These are phyloP conservation scores for Sugiyamaella sp. DNA, from an alignment of 1,139 yeast species.

Conservation along the genomic window DNA sequence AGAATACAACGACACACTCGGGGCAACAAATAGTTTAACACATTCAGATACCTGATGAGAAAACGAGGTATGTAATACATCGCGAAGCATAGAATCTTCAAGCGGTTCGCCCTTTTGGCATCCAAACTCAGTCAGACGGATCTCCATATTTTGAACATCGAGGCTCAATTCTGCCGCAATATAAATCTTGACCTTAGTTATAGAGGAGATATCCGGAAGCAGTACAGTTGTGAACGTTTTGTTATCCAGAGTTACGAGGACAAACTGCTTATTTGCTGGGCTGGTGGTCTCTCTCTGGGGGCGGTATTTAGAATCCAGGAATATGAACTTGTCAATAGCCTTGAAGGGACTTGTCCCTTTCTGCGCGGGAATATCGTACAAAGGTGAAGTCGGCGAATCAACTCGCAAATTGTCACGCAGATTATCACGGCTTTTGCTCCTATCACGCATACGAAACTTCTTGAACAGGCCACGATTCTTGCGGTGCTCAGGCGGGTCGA, in stretches of 20 bases:
- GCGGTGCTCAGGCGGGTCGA: constrained; percentile 14
- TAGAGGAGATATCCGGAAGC: constrained; percentile 37
- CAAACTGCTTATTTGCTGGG: constrained; percentile 38
- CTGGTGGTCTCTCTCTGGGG: constrained; percentile 12
- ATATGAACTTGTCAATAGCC: constrained; percentile 10
- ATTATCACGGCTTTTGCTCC: constrained; percentile 29
- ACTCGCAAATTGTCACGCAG: constrained; percentile 23
- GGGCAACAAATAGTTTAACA: constrained; percentile 35
- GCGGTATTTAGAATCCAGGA: constrained; percentile 18
- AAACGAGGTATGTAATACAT: constrained; percentile 28
- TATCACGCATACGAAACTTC: constrained; percentile 26
- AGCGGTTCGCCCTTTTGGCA: constrained; percentile 65
- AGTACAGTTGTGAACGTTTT: constrained; percentile 54
- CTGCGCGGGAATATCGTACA: constrained; percentile 5
- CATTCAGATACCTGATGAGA: constrained; percentile 27
- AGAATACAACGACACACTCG: constrained; percentile 16
- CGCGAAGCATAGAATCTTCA: constrained; percentile 53
- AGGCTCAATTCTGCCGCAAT: constrained; percentile 50
- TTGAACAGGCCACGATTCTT: constrained; percentile 26
- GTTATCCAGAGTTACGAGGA: constrained; percentile 67
- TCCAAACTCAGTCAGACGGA: constrained; percentile 74
- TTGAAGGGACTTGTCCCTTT: background rate
- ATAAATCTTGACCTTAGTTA: constrained; percentile 45
- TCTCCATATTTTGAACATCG: constrained; percentile 48
- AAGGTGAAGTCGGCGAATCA: constrained; percentile 29